Evolutionary conservation across 192 early-diverging fungal genomes (phyloP).

Genomic region (Gamsiella multidivaricata): DNA sequence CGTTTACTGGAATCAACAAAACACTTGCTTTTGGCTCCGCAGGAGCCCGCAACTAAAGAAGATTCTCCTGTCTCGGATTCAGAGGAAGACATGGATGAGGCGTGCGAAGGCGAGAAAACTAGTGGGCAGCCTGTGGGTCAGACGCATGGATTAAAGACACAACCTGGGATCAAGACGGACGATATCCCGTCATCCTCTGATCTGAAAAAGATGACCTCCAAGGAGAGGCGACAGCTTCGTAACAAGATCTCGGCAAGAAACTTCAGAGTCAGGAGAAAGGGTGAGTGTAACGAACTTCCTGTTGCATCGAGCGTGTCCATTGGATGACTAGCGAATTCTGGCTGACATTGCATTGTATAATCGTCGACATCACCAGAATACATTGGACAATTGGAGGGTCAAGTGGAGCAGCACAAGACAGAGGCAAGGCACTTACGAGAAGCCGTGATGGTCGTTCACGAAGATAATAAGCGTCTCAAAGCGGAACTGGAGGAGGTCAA

Average conservation of each 20-base stretch:
- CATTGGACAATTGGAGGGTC: slow-evolving; percentile 38
- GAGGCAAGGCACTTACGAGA: slow-evolving; percentile 42
- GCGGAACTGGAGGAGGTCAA: slow-evolving; percentile 29
- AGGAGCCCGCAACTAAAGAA: slow-evolving; percentile 7
- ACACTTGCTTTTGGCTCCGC: slow-evolving; percentile 15
- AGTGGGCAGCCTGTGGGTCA: slow-evolving; percentile 1
- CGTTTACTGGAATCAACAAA: slow-evolving; percentile 42
- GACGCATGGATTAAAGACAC: slow-evolving; percentile 43
- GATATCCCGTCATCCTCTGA: slow-evolving; percentile 56
- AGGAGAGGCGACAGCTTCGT: slow-evolving; percentile 83
- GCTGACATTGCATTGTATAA: neutral
- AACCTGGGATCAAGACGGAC: slow-evolving; percentile 48
- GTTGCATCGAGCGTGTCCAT: neutral
- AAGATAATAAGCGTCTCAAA: slow-evolving; percentile 41
- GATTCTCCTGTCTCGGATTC: neutral
- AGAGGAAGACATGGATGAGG: neutral
- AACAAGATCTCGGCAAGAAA: slow-evolving; percentile 91
- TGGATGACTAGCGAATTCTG: neutral
- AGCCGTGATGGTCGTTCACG: slow-evolving; percentile 34
- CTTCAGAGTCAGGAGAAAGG: slow-evolving; percentile 86
- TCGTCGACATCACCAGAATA: slow-evolving; percentile 18
- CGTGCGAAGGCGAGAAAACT: neutral
- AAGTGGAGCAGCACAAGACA: slow-evolving; percentile 47
- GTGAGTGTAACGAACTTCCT: slow-evolving; percentile 22
- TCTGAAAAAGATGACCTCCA: slow-evolving; percentile 72